A percentile compares a stretch with the other conserved stretches of the same genome.
Evolutionary conservation across 1,139 yeast genomes (phyloP).

Genomic region (Taphrina populina): DNA sequence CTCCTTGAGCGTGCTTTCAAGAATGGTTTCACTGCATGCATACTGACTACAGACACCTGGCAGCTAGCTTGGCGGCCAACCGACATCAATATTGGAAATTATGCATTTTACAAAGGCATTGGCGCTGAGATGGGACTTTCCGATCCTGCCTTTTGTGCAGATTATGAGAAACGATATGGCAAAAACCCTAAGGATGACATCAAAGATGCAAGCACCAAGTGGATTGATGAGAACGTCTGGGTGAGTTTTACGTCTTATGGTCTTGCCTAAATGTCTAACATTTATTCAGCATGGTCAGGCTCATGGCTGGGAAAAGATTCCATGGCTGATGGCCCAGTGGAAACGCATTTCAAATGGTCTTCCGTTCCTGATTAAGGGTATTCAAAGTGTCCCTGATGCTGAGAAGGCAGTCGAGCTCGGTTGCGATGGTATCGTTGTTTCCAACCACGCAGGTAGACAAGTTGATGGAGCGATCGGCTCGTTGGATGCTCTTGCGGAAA

Average conservation of each 20-base stretch:
- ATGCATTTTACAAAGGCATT: slow-evolving; percentile 41
- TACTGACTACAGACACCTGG: slow-evolving; percentile 42
- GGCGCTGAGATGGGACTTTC: slow-evolving; percentile 41
- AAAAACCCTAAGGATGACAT: not conserved
- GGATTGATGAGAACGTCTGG: slow-evolving; percentile 9
- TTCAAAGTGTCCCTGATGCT: slow-evolving; percentile 56
- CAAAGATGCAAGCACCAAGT: not conserved
- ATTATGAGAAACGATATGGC: slow-evolving; percentile 13
- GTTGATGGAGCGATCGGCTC: slow-evolving; percentile 55
- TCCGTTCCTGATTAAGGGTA: slow-evolving; percentile 53
- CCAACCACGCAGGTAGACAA: slow-evolving; percentile 61
- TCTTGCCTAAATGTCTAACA: too few relatives aligned
- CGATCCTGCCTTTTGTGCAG: slow-evolving; percentile 40
- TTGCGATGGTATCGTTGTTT: slow-evolving; percentile 54
- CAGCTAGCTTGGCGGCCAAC: slow-evolving; percentile 42
- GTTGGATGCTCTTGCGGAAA: slow-evolving; percentile 53
- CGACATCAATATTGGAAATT: slow-evolving; percentile 40
- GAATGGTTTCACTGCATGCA: slow-evolving; percentile 40
- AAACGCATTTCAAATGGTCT: slow-evolving; percentile 37
- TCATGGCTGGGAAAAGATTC: slow-evolving; percentile 36
- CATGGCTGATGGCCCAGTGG: slow-evolving; percentile 35
- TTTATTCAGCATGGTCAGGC: slow-evolving; percentile 11
- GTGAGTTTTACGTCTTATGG: too few relatives aligned
- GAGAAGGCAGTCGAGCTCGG: slow-evolving; percentile 52
- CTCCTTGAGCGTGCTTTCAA: slow-evolving; percentile 40